phyloP scores from a whole-genome alignment of 73 alveolate genomes.

The Tetrahymena thermophila region DNA sequence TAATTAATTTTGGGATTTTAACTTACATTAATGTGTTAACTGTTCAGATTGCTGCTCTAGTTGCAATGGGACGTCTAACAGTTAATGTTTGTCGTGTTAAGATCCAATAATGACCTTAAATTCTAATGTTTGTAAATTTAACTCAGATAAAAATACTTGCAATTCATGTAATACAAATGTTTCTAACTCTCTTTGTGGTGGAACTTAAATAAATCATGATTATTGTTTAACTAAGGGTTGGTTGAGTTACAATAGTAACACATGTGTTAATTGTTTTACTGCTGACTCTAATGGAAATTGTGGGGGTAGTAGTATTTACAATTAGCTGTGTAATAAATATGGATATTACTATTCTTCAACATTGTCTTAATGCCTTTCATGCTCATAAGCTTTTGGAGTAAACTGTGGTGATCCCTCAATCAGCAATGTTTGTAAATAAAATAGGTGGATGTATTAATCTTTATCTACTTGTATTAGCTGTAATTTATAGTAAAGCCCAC shows the following conservation, averaged over 20 bases:
- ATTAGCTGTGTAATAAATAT: background rate
- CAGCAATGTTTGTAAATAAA: background rate
- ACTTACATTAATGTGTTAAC: background rate
- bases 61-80: background rate
- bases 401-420: background rate
- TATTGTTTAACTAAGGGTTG: background rate
- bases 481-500: background rate
- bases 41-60: background rate
- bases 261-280: background rate
- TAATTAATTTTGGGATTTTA: background rate
- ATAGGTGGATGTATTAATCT: background rate
- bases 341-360: background rate
- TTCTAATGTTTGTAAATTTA: background rate
- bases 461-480: background rate
- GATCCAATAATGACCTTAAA: background rate
- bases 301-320: background rate
- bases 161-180: background rate
- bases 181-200: background rate
- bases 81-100: background rate
- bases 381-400: background rate
- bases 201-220: background rate
- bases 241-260: background rate
- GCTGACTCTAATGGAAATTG: background rate
- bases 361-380: background rate
- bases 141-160: background rate